Base-by-base conservation (phyloP, 331 rosid genomes). In the Malus hybrid region DNA sequence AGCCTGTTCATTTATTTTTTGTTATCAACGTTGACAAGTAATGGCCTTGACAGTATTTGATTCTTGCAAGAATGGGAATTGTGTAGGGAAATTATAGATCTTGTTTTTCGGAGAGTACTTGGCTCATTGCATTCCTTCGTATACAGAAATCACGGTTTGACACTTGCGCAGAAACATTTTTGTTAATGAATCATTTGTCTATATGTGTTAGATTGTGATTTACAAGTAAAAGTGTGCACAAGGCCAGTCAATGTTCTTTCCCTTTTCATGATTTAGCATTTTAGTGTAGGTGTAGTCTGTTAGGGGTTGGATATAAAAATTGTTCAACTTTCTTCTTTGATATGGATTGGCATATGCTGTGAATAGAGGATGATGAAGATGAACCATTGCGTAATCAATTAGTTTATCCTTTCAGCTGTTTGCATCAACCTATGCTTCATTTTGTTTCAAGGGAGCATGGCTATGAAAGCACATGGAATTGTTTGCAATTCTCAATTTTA, bases 1-100 rank as follows among this genome's bases (percentile, higher is more conserved):
- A 82, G 67, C 44, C 33, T 55, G 22, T 19, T 63, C 74, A 50
- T 76, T 64, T n/a, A 20, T 61, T 52, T 69, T 67, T 81, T 39
- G 7, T 69, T 31, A 24, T 28, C 20, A 5, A 28, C 65, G 39
- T 6, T 20, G 65, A 69, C 42, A 39, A 67, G 14, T 11, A 73
- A 11, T 33, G n/a, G 24, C 13, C 4, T 56, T 52, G 32, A 44
- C 31, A n/a, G 33, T 10, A 50, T 60, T 55, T 70, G 57, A 63
- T 69, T 62, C 28, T 28, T n/a, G 52, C 2, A 31, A 69, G 44
- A 34, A 10, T 54, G 75, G 56, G 24, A 61, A 3, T 20, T 15
- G 73, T 42, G 15, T 10, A 63, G 57, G 59, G 24, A 74, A 48
- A 48, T 15, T 5, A 15, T 14, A 15, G 6, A 46, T 1, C 6